Evolutionary conservation across 73 alveolate species (phyloP).

Genomic region (Paramecium tetraurelia): DNA sequence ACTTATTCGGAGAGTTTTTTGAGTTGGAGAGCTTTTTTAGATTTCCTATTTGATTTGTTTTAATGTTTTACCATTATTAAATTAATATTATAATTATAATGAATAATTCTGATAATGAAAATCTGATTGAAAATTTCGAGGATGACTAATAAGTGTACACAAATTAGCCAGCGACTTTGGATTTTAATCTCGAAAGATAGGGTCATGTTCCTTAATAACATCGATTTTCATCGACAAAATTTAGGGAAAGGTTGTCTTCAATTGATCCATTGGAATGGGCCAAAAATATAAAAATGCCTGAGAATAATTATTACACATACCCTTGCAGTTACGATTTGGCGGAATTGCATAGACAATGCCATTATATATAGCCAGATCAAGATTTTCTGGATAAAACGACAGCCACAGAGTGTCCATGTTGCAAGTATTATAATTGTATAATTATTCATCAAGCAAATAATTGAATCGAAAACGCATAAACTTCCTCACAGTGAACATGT

Average conservation of each 20-base stretch:
- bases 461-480: background rate
- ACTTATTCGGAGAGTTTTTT: conserved; percentile 37
- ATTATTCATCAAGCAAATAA: background rate
- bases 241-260: background rate
- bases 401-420: conserved; percentile 42
- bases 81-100: background rate
- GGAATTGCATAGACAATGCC: conserved; percentile 34
- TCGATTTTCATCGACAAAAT: background rate
- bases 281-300: conserved; percentile 15
- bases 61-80: background rate
- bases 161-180: background rate
- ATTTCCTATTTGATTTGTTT: background rate
- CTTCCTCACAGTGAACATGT: background rate
- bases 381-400: background rate
- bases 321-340: background rate
- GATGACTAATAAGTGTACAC: background rate
- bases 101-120: background rate
- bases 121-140: background rate
- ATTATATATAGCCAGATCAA: conserved; percentile 19
- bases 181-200: background rate
- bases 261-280: background rate
- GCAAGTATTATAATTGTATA: background rate
- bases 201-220: background rate
- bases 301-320: background rate
- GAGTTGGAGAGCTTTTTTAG: background rate